Conservation (phyloP, 108 stramenopile species). For the Fistulifera solaris region DNA sequence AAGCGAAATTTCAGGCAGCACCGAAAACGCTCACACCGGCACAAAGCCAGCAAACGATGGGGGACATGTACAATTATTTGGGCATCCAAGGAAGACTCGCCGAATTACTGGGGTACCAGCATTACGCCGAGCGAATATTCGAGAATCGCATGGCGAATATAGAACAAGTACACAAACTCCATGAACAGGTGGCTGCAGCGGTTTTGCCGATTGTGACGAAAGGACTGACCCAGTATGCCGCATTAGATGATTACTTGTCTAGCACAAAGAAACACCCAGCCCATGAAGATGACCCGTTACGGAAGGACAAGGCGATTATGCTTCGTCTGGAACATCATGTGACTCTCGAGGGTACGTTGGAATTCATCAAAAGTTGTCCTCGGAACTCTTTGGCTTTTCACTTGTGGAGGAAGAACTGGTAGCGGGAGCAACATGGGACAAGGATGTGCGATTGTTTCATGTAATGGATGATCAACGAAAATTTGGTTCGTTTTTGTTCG, state of each 20-base stretch:
- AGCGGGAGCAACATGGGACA: conserved; percentile 1
- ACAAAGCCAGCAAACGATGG: background rate
- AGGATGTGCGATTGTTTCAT: conserved; percentile 12
- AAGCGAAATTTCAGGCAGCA: no score
- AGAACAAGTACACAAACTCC: conserved; percentile 1
- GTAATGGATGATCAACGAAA: conserved; percentile 2
- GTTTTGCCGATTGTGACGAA: background rate
- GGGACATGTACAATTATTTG: conserved; percentile 9
- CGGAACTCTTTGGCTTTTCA: conserved; percentile 2
- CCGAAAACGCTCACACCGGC: no score
- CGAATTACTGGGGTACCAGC: conserved; percentile 1
- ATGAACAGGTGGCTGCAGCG: background rate
- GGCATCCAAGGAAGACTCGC: background rate
- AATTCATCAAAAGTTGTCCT: background rate
- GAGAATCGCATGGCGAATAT: background rate
- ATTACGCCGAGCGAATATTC: background rate
- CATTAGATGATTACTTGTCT: conserved; percentile 4
- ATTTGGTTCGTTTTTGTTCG: conserved; percentile 13
- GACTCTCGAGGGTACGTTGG: conserved; percentile 7
- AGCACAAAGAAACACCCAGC: background rate
- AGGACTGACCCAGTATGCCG: background rate
- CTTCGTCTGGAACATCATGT: conserved; percentile 8
- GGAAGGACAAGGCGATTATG: background rate
- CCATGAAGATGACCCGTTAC: background rate
- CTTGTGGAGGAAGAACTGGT: background rate